Conservation (phyloP, 192 early-diverging fungal genomes). For the Coemansia aciculifera region DNA sequence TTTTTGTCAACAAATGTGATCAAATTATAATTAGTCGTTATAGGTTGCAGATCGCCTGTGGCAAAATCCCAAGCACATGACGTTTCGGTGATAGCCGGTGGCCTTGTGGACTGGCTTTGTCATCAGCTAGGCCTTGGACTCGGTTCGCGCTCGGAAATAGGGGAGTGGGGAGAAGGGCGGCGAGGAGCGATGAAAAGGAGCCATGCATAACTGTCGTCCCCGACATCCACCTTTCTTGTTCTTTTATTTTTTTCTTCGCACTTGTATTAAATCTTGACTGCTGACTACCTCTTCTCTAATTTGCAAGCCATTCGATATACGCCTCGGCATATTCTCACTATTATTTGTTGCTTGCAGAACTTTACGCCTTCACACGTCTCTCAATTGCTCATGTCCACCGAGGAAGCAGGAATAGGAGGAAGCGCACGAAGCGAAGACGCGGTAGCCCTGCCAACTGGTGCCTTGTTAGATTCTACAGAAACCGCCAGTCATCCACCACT, state of each 20-base stretch:
- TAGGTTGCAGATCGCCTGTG: not conserved
- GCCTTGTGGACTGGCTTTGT: not conserved
- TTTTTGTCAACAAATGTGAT: slow-evolving; percentile 1
- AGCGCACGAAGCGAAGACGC: not conserved
- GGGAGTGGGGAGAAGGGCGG: not conserved
- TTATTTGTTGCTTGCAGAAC: not conserved
- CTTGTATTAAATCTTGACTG: no score
- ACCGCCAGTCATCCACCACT: not conserved
- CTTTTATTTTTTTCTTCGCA: not conserved
- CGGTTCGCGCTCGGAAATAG: not conserved
- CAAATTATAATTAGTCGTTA: not conserved
- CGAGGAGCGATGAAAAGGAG: not conserved
- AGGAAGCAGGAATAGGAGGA: not conserved
- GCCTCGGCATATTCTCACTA: not conserved
- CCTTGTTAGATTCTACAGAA: not conserved
- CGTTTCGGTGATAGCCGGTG: not conserved
- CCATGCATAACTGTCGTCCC: not conserved
- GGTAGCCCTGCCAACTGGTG: not conserved
- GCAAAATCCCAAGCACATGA: not conserved
- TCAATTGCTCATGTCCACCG: slow-evolving; percentile 6
- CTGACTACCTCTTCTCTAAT: not conserved
- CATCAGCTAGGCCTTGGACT: not conserved
- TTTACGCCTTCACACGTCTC: not conserved
- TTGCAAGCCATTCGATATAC: not conserved
- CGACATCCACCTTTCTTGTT: not conserved